These are phyloP conservation scores for Metschnikowia koreensis DNA, from an alignment of 805 yeast species.

Conservation along the genomic window DNA sequence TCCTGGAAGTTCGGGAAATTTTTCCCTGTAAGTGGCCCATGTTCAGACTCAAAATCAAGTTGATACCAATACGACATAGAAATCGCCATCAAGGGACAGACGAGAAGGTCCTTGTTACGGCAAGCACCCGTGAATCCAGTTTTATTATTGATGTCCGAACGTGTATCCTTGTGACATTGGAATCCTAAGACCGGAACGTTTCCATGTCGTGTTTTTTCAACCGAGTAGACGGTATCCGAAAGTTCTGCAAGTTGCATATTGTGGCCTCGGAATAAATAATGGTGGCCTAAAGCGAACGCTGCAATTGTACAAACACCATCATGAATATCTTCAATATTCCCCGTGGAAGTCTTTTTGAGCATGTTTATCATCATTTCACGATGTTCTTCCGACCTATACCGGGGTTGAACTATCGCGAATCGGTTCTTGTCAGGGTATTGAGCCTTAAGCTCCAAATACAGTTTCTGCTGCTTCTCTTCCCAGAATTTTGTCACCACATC, in stretches of 20 bases:
- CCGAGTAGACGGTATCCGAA: neutral
- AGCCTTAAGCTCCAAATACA: neutral
- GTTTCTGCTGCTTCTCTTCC: neutral
- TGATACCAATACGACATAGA: conserved; percentile 2
- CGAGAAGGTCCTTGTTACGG: neutral
- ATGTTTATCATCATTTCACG: neutral
- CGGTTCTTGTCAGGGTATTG: neutral
- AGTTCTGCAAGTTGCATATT: neutral
- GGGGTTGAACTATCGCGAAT: neutral
- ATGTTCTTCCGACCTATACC: neutral
- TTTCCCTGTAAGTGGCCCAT: neutral
- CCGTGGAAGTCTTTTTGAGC: neutral
- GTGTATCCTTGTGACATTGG: neutral
- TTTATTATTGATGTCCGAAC: neutral
- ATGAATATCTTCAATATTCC: neutral
- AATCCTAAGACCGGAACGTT: neutral
- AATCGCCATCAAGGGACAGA: conserved; percentile 2
- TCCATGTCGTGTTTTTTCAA: neutral
- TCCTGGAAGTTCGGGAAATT: conserved; percentile 1
- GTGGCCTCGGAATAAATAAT: neutral
- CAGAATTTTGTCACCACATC: neutral
- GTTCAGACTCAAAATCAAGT: conserved; percentile 1
- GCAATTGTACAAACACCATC: neutral
- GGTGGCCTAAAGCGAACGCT: neutral
- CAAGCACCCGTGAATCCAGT: neutral